Conservation (phyloP, 805 yeast genomes). For the Ogataea angusta region DNA sequence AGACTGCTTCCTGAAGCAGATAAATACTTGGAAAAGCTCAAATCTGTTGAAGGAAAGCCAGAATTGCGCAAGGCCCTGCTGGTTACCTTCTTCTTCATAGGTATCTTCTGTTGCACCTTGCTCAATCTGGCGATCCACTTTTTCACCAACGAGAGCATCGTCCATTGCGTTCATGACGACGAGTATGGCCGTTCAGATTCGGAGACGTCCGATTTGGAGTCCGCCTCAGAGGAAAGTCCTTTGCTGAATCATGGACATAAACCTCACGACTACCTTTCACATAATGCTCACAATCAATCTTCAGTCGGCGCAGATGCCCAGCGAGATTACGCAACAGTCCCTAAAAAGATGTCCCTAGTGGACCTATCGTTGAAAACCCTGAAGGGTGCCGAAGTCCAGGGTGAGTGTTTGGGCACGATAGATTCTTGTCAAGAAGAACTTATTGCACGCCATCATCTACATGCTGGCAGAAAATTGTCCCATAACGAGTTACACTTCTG, state of each 20-base stretch:
- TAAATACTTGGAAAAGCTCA: conserved; percentile 39
- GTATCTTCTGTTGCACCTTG: conserved; percentile 55
- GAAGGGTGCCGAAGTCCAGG: conserved; percentile 27
- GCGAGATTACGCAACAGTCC: not conserved
- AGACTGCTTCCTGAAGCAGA: conserved; percentile 70
- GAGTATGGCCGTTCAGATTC: conserved; percentile 17
- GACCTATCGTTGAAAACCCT: conserved; percentile 32
- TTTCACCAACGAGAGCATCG: conserved; percentile 74
- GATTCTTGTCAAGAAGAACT: conserved; percentile 29
- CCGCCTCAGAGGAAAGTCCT: not conserved
- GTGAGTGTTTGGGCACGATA: conserved; percentile 33
- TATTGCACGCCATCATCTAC: conserved; percentile 23
- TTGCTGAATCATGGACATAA: not conserved
- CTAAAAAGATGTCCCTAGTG: conserved; percentile 22
- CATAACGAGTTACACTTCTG: conserved; percentile 31
- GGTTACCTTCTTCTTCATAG: conserved; percentile 41
- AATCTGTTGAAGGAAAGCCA: conserved; percentile 23
- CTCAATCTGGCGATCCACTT: conserved; percentile 69
- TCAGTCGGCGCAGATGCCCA: not conserved
- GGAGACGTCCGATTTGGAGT: not conserved
- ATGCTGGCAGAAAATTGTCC: conserved; percentile 10
- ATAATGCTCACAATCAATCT: conserved; percentile 1
- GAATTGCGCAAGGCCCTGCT: conserved; percentile 41
- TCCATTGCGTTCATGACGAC: conserved; percentile 74
- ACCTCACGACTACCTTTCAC: not conserved